phyloP scores from a whole-genome alignment of 192 early-diverging fungal species.

The Paraglomus occultum region DNA sequence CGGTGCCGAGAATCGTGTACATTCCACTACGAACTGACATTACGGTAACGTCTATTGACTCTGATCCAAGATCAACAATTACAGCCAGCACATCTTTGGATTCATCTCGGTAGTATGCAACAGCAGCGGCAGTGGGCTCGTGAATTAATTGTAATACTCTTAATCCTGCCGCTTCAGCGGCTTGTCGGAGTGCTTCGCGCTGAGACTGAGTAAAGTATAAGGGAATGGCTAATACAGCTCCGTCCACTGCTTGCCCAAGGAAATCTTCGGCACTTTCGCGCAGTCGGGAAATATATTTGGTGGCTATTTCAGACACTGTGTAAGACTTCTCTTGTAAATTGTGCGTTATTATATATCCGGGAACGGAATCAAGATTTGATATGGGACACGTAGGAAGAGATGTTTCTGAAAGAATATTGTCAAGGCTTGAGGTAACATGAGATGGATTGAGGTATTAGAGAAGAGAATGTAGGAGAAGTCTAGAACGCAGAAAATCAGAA shows the following conservation, averaged over 20 bases:
- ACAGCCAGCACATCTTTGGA: slow-evolving; percentile 70
- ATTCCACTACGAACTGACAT: slow-evolving; percentile 79
- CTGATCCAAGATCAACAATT: slow-evolving; percentile 87
- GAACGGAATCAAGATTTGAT: slow-evolving; percentile 35
- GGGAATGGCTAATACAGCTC: slow-evolving; percentile 84
- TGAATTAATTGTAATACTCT: slow-evolving; percentile 75
- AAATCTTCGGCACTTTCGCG: slow-evolving; percentile 88
- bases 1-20: slow-evolving; percentile 72
- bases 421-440: too few relatives aligned
- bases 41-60: slow-evolving; percentile 79
- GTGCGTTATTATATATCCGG: slow-evolving; percentile 63
- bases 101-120: slow-evolving; percentile 75
- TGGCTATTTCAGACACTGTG: slow-evolving; percentile 70
- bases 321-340: slow-evolving; percentile 61
- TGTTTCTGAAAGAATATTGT: too few relatives aligned
- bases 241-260: slow-evolving; percentile 73
- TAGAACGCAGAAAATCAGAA: too few relatives aligned
- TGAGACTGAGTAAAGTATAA: slow-evolving; percentile 79
- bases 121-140: slow-evolving; percentile 88
- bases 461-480: too few relatives aligned
- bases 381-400: too few relatives aligned
- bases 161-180: slow-evolving; percentile 78
- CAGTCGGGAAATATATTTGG: slow-evolving; percentile 78
- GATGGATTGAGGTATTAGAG: too few relatives aligned
- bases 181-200: slow-evolving; percentile 59